Evolutionary conservation across 148 eudicot genomes (phyloP).

Genomic region (Camellia japonica): DNA sequence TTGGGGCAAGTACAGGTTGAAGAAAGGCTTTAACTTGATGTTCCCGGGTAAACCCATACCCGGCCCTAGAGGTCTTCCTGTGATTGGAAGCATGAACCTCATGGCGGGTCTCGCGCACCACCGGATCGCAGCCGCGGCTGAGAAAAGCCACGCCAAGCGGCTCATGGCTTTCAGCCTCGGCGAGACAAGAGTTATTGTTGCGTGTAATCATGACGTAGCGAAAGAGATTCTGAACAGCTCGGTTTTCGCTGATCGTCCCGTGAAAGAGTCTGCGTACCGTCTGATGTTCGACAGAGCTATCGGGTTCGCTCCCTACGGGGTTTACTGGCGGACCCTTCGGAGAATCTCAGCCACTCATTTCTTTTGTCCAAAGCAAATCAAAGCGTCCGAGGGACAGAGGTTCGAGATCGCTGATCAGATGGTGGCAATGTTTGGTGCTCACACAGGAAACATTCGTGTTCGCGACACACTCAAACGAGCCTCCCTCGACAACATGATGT

Average conservation of each 20-base stretch:
- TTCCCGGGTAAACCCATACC: slow-evolving; percentile 31
- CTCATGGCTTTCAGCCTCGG: slow-evolving; percentile 78
- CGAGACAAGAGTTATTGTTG: slow-evolving; percentile 55
- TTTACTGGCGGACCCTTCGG: slow-evolving; percentile 73
- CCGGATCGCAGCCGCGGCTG: slow-evolving; percentile 46
- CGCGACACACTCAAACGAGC: slow-evolving; percentile 50
- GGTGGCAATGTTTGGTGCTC: slow-evolving; percentile 22
- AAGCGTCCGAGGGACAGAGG: slow-evolving; percentile 40
- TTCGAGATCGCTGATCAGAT: slow-evolving; percentile 38
- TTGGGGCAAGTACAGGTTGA: slow-evolving; percentile 53
- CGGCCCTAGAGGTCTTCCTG: slow-evolving; percentile 62
- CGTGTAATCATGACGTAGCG: slow-evolving; percentile 59
- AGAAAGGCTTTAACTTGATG: not conserved
- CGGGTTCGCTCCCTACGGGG: slow-evolving; percentile 83
- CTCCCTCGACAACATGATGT: slow-evolving; percentile 74
- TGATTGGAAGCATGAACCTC: slow-evolving; percentile 62
- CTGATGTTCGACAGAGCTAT: slow-evolving; percentile 74
- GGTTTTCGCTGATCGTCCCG: slow-evolving; percentile 66
- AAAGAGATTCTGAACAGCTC: slow-evolving; percentile 65
- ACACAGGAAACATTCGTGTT: slow-evolving; percentile 24
- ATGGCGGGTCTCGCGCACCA: slow-evolving; percentile 68
- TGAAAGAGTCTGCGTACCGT: slow-evolving; percentile 69
- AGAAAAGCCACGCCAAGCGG: slow-evolving; percentile 32
- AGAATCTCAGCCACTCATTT: slow-evolving; percentile 62
- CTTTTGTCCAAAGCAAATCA: slow-evolving; percentile 69